Conservation (phyloP, 768 basidiomycete genomes). For the Lactarius indigo region DNA sequence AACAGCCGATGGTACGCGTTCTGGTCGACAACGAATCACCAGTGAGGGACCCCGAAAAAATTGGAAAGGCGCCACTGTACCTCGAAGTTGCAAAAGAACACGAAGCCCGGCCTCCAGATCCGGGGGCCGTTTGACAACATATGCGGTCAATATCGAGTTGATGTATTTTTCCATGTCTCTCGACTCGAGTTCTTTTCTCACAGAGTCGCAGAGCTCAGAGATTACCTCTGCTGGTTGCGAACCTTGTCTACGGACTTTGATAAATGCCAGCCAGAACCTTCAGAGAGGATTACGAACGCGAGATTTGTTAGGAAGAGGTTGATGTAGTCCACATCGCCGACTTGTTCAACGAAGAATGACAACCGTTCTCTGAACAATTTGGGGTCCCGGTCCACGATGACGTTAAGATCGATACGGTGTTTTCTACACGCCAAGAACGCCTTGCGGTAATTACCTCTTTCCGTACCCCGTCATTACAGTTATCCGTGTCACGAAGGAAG, state of each 20-base stretch:
- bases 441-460: conserved; percentile 72
- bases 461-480: background rate
- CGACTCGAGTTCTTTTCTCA: conserved; percentile 68
- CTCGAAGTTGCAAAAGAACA: conserved; percentile 72
- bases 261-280: background rate
- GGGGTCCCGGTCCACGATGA: conserved; percentile 82
- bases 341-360: conserved; percentile 71
- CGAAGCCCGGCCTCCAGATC: conserved; percentile 84
- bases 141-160: conserved; percentile 88
- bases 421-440: conserved; percentile 91
- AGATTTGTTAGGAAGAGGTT: conserved; percentile 87
- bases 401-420: conserved; percentile 87
- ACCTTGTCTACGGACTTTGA: conserved; percentile 49
- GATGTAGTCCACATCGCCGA: conserved; percentile 86
- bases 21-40: conserved; percentile 26
- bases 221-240: conserved; percentile 55
- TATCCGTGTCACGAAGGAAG: background rate
- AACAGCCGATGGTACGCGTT: conserved; percentile 69
- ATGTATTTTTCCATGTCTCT: conserved; percentile 75
- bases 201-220: conserved; percentile 67
- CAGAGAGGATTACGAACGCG: conserved; percentile 48
- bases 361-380: conserved; percentile 60
- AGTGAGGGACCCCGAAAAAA: background rate
- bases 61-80: conserved; percentile 39
- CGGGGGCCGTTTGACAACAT: conserved; percentile 88